Evolutionary conservation across 2,329 filamentous ascomycete species (phyloP), one percentile per base, ranked within the genome.

Genomic region (Aureobasidium zeae): DNA sequence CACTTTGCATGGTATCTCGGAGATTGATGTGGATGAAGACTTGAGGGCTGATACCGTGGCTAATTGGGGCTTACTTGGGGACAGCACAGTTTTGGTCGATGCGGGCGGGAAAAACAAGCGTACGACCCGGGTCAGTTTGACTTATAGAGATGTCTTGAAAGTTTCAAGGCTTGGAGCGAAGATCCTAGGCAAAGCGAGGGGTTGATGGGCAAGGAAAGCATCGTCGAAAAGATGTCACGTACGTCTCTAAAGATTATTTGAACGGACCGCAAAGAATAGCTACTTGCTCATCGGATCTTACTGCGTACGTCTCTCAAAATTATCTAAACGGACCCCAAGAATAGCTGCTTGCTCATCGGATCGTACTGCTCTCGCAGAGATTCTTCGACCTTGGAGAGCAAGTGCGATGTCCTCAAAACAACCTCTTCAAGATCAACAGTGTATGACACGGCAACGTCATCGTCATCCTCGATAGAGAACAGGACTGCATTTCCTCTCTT

Each of bases 121-220:
- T 30, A 62, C 66, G 31, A 78, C 71, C 9, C 74, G 85, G 45
- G 76, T 78, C 19, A 88, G 84, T 62, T 65, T 89, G 51, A 91
- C 85, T 1, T 89, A 91, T 58, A 74, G 89, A 51, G 88, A 96
- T 66, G 89, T 96, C 29, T 65, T 89, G 52, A 84, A 82, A 56
- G 83, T 93, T 13, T 82, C 81, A 6, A 85, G 79, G 52, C 63
- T 86, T 16, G 83, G 82, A 20, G 77, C 69, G 58, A 84, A 78
- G 54, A 65, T 88, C 43, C 79, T 74, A 49, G 70, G 74, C 4
- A 57, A 55, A 48, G 42, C 44, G 15, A 54, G 46, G 42, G 44
- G 29, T 16, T 52, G 33, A 44, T 7, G 10, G n/a, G n/a, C 8
- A 22, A 5, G 4, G n/a, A 15, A 38, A 29, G 16, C 30, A 5